Evolutionary conservation across 2,329 filamentous ascomycete species (phyloP), one percentile per base, ranked within the genome.

Genomic region (Xylaria digitata): DNA sequence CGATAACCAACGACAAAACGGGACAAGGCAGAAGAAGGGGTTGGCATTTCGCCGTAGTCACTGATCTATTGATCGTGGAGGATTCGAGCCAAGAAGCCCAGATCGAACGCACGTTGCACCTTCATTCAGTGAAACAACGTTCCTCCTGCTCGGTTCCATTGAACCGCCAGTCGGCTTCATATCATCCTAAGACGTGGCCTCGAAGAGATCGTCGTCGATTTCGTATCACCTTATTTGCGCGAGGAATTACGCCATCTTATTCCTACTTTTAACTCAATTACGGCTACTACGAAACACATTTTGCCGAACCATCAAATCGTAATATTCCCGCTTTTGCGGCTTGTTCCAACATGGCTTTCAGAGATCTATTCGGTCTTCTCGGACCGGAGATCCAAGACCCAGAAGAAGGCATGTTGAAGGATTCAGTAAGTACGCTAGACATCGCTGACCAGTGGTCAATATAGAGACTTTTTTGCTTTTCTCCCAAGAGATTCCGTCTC

Each of bases 391-490:
- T 72, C 21, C 66, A 72, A 26, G 70, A 72, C 26, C 75, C 78
- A 5, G 82, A 85, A 70, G 70, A 72, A 72, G 70, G 77, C 64
- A 69, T 57, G 69, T 67, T 15, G 40, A 49, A 11, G 21, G 8
- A 15, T 46, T 32, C 11, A 48, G 65, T 67, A 67, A 59, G 62
- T 65, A 45, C 42, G 52, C 19, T 1, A 53, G n/a, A n/a, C 46
- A 61, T 49, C 7, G 53, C 67, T 65, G 42, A 70, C 56, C 11
- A 45, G n/a, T 58, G 37, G 43, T 7, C 53, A 49, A 40, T n/a
- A 40, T n/a, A 97, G 95, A 98, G 82, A 92, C 93, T 4, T 97
- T 97, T 76, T 81, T 94, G 43, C 85, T 97, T 62, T 97, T 97
- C 82, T 90, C 93, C 49, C 89, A 91, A 76, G 81, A 88, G 19